Evolutionary conservation across 2,329 filamentous ascomycete species (phyloP).

Genomic region (Fusarium sp.): DNA sequence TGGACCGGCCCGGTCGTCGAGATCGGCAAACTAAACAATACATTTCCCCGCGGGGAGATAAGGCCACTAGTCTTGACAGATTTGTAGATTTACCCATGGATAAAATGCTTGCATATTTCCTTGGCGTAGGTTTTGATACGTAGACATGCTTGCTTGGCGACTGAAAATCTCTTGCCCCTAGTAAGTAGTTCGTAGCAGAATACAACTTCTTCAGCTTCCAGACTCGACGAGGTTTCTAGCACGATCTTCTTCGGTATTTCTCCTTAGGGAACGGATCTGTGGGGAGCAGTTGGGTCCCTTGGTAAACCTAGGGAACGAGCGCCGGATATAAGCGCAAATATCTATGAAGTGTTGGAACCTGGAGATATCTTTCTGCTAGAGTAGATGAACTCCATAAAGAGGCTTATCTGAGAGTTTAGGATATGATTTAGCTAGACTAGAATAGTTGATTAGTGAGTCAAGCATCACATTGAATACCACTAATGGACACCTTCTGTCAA

Average conservation of each 20-base stretch:
- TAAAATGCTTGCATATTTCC: not conserved
- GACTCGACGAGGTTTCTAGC: not conserved
- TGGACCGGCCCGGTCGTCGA: constrained; percentile 5
- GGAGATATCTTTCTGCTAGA: too few species aligned
- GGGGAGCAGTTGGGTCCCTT: not conserved
- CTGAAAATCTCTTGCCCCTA: too few species aligned
- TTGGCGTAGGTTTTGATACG: not conserved
- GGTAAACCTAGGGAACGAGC: too few species aligned
- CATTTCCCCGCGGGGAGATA: constrained; percentile 8
- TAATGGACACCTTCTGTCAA: not conserved
- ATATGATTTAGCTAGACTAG: not conserved
- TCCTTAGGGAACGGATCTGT: not conserved
- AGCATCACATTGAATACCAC: not conserved
- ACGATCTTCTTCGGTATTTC: not conserved
- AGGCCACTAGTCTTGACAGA: not conserved
- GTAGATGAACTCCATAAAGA: too few species aligned
- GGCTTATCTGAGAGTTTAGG: too few species aligned
- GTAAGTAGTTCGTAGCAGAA: not conserved
- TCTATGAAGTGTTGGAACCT: too few species aligned
- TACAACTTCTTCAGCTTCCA: not conserved
- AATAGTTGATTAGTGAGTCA: not conserved
- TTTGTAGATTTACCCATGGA: not conserved
- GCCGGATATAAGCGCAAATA: too few species aligned
- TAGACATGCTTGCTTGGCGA: not conserved
- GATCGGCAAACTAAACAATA: not conserved